Percentiles rank a stretch among this genome's conserved stretches.
phyloP scores from a whole-genome alignment of 345 rosid species.

The Limnanthes douglasii region DNA sequence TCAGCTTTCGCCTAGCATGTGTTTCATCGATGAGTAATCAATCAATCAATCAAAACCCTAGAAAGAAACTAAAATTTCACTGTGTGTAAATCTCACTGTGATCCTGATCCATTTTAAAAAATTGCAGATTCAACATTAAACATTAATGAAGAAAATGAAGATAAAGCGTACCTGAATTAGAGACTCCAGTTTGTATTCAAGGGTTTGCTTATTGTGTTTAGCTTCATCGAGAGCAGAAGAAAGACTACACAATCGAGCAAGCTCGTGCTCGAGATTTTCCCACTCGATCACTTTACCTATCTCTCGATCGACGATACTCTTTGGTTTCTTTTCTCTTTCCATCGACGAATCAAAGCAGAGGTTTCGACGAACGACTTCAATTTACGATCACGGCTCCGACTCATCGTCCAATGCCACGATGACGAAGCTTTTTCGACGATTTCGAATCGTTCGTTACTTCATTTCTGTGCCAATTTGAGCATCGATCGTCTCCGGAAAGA shows the following conservation, averaged over 20 bases:
- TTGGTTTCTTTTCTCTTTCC: too few relatives aligned
- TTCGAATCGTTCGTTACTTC: too few relatives aligned
- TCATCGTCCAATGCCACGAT: too few relatives aligned
- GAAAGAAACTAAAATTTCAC: constrained; percentile 8
- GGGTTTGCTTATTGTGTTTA: constrained; percentile 35
- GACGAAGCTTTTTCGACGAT: too few relatives aligned
- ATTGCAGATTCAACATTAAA: too few relatives aligned
- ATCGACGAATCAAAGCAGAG: too few relatives aligned
- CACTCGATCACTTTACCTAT: constrained; percentile 46
- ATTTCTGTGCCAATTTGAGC: too few relatives aligned
- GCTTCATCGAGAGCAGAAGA: constrained; percentile 65
- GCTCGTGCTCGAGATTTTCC: constrained; percentile 91
- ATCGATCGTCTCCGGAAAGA: too few relatives aligned
- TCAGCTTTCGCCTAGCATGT: constrained; percentile 61
- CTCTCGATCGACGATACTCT: constrained; percentile 16
- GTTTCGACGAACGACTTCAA: too few relatives aligned
- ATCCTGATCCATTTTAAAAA: neutral
- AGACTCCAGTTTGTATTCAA: constrained; percentile 44
- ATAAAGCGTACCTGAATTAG: constrained; percentile 46
- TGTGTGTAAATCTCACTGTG: neutral
- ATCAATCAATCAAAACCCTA: constrained; percentile 44
- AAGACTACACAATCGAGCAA: constrained; percentile 71
- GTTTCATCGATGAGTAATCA: constrained; percentile 56
- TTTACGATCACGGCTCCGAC: too few relatives aligned
- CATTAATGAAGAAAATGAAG: constrained; percentile 7